Conservation (phyloP, 1,139 yeast genomes). For the Taphrina confusa region DNA sequence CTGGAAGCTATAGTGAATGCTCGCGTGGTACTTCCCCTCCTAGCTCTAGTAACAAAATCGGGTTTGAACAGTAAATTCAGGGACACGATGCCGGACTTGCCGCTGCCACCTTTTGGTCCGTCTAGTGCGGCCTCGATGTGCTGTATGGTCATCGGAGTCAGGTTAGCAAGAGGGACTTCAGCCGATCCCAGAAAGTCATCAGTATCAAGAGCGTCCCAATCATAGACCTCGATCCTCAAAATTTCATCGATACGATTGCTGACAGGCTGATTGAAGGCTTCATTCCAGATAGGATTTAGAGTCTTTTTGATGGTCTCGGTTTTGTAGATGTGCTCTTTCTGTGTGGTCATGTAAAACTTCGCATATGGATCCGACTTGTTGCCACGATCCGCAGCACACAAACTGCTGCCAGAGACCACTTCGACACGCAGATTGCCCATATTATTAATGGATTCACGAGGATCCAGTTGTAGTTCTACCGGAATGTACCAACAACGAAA, state of each 20-base stretch:
- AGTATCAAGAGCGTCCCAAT: slow-evolving; percentile 92
- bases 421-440: slow-evolving; percentile 71
- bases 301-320: slow-evolving; percentile 83
- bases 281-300: slow-evolving; percentile 84
- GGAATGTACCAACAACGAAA: slow-evolving; percentile 80
- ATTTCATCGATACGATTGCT: slow-evolving; percentile 62
- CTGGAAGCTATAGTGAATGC: slow-evolving; percentile 37
- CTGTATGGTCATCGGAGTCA: slow-evolving; percentile 59
- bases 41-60: slow-evolving; percentile 57
- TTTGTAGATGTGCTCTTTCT: slow-evolving; percentile 62
- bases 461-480: slow-evolving; percentile 63
- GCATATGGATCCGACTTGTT: slow-evolving; percentile 94
- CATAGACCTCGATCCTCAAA: slow-evolving; percentile 62
- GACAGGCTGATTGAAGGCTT: slow-evolving; percentile 57
- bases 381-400: slow-evolving; percentile 80
- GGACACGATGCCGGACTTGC: slow-evolving; percentile 59
- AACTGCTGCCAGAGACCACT: slow-evolving; percentile 64
- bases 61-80: slow-evolving; percentile 68
- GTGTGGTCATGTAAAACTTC: slow-evolving; percentile 59
- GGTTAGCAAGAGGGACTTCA: slow-evolving; percentile 58
- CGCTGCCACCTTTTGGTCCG: slow-evolving; percentile 57
- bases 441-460: slow-evolving; percentile 71
- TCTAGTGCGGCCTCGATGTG: slow-evolving; percentile 58
- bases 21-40: slow-evolving; percentile 39
- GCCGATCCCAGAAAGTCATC: slow-evolving; percentile 74